Percentiles rank a stretch among this genome's conserved stretches.
phyloP scores from a whole-genome alignment of 352 stramenopile genomes.

The Phytophthora kernoviae region DNA sequence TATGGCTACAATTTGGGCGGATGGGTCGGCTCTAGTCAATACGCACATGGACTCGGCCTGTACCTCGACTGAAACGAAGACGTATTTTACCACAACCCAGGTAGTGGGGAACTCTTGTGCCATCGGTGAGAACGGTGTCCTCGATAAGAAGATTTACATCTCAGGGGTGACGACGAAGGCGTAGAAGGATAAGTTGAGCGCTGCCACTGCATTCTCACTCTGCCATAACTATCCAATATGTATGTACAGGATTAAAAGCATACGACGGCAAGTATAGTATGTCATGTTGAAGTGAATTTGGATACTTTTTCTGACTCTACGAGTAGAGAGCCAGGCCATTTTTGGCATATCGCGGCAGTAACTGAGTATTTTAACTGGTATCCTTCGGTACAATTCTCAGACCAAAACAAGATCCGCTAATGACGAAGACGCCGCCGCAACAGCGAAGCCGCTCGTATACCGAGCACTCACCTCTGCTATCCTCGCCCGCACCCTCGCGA shows the following conservation, averaged over 20 bases:
- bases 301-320: no score
- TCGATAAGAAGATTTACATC: conserved; percentile 9
- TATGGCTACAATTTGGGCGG: background rate
- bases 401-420: background rate
- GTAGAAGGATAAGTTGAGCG: no score
- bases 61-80: background rate
- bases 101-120: background rate
- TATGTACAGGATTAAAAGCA: no score
- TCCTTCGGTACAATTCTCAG: no score
- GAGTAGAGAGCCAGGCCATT: no score
- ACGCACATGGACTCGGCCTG: background rate
- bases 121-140: conserved; percentile 1
- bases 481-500: conserved; percentile 17
- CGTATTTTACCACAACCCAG: background rate
- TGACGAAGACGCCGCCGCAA: conserved; percentile 23
- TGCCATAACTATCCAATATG: no score
- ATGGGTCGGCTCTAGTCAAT: background rate
- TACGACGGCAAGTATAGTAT: no score
- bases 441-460: conserved; percentile 28
- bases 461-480: conserved; percentile 38
- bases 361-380: no score
- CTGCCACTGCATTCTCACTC: no score
- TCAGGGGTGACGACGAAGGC: no score
- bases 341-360: no score
- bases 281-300: no score